phyloP scores from a whole-genome alignment of 2,329 filamentous ascomycete genomes.

The Pseudocercospora cruenta region DNA sequence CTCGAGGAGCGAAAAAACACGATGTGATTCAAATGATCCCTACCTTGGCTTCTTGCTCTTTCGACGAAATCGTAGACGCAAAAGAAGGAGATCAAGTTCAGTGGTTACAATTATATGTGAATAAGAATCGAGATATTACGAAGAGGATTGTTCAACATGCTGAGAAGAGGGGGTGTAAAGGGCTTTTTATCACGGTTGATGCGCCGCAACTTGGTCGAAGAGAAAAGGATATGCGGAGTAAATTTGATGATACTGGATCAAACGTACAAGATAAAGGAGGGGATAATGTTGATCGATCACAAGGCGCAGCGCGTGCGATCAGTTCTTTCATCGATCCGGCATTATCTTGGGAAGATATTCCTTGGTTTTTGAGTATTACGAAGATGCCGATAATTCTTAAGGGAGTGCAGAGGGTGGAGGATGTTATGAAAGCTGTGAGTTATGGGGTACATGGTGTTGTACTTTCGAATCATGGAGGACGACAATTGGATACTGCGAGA shows the following conservation, averaged over 20 bases:
- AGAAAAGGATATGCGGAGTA: slow-evolving; percentile 97
- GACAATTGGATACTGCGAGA: slow-evolving; percentile 89
- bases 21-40: slow-evolving; percentile 98
- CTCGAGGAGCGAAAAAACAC: slow-evolving; percentile 80
- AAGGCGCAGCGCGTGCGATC: slow-evolving; percentile 93
- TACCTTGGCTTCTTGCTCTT: slow-evolving; percentile 92
- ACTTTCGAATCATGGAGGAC: slow-evolving; percentile 91
- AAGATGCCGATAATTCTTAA: slow-evolving; percentile 95
- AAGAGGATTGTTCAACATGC: slow-evolving; percentile 88
- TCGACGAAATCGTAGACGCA: slow-evolving; percentile 95
- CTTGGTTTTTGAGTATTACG: slow-evolving; percentile 82
- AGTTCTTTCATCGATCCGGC: slow-evolving; percentile 94
- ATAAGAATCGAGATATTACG: slow-evolving; percentile 91
- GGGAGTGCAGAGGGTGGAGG: slow-evolving; percentile 93
- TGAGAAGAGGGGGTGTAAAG: slow-evolving; percentile 88
- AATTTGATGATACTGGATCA: slow-evolving; percentile 72
- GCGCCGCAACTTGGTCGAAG: slow-evolving; percentile 91
- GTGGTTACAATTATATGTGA: slow-evolving; percentile 88
- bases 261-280: slow-evolving; percentile 74
- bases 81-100: slow-evolving; percentile 78
- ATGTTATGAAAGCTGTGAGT: slow-evolving; percentile 76
- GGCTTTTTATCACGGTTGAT: slow-evolving; percentile 97
- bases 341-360: slow-evolving; percentile 83
- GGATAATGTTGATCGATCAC: slow-evolving; percentile 76
- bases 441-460: slow-evolving; percentile 86